phyloP scores from a whole-genome alignment of 2,329 filamentous ascomycete species.

The Herpotrichia juniperi region DNA sequence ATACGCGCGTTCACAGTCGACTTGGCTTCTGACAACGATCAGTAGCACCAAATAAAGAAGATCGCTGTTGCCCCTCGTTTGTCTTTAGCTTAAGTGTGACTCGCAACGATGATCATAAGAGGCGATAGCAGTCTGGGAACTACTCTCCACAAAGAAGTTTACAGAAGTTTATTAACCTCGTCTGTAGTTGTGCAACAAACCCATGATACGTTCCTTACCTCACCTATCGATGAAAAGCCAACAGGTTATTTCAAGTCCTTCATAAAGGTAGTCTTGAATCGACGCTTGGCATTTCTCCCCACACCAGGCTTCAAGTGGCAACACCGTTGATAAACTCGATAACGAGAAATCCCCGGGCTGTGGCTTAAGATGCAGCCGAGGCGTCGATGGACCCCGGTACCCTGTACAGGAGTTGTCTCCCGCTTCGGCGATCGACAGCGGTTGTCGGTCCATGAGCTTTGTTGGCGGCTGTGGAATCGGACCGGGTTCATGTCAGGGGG shows the following conservation, averaged over 20 bases:
- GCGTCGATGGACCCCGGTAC: conserved; percentile 39
- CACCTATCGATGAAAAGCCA: too few relatives aligned
- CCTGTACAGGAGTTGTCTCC: conserved; percentile 31
- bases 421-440: conserved; percentile 45
- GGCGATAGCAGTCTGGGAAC: background rate
- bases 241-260: too few relatives aligned
- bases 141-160: background rate
- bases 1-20: background rate
- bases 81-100: background rate
- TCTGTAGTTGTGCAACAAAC: background rate
- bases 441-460: conserved; percentile 25
- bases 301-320: conserved; percentile 39
- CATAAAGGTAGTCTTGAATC: too few relatives aligned
- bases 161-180: background rate
- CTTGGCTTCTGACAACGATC: background rate
- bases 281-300: conserved; percentile 21
- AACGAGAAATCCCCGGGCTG: conserved; percentile 42
- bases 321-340: conserved; percentile 39
- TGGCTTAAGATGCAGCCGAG: conserved; percentile 44
- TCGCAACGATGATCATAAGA: too few relatives aligned
- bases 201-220: background rate
- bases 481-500: conserved; percentile 41
- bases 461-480: conserved; percentile 32
- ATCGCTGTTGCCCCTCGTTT: background rate
- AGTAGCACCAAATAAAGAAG: background rate